Conservation (phyloP, 257 asterid species). For the Ehretia macrophylla region DNA sequence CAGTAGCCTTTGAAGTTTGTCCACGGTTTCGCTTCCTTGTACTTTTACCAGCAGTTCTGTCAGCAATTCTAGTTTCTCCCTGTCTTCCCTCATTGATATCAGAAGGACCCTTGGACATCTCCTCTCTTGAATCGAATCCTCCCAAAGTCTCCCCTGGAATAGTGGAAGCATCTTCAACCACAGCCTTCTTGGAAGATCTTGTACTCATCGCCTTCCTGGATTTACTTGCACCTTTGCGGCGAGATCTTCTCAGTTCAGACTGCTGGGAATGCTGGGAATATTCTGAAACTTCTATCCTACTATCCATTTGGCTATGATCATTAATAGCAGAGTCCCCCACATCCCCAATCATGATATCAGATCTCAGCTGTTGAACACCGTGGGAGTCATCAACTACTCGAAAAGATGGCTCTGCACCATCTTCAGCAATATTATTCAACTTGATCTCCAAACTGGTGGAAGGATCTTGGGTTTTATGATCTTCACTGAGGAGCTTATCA, state of each 20-base stretch:
- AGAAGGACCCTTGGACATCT: slow-evolving; percentile 26
- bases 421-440: neutral
- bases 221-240: slow-evolving; percentile 35
- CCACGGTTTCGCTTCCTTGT: slow-evolving; percentile 52
- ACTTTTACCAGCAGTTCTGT: slow-evolving; percentile 29
- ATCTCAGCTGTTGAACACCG: neutral
- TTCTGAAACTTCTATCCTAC: slow-evolving; percentile 36
- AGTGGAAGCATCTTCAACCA: slow-evolving; percentile 66
- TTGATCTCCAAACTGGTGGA: slow-evolving; percentile 8
- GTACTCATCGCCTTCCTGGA: slow-evolving; percentile 38
- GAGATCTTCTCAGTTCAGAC: slow-evolving; percentile 34
- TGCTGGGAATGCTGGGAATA: slow-evolving; percentile 29
- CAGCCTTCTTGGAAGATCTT: slow-evolving; percentile 52
- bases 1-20: slow-evolving; percentile 49
- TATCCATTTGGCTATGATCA: slow-evolving; percentile 15
- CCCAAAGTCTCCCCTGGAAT: slow-evolving; percentile 39
- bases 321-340: neutral
- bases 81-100: slow-evolving; percentile 38
- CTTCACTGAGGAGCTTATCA: slow-evolving; percentile 29
- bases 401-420: slow-evolving; percentile 13
- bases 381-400: neutral
- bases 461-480: neutral
- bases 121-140: slow-evolving; percentile 24
- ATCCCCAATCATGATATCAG: too few species aligned
- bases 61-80: slow-evolving; percentile 44